Percentiles rank a stretch among this genome's conserved stretches.
Conservation (phyloP, 2,329 filamentous ascomycete genomes). For the Grosmannia huntii region DNA sequence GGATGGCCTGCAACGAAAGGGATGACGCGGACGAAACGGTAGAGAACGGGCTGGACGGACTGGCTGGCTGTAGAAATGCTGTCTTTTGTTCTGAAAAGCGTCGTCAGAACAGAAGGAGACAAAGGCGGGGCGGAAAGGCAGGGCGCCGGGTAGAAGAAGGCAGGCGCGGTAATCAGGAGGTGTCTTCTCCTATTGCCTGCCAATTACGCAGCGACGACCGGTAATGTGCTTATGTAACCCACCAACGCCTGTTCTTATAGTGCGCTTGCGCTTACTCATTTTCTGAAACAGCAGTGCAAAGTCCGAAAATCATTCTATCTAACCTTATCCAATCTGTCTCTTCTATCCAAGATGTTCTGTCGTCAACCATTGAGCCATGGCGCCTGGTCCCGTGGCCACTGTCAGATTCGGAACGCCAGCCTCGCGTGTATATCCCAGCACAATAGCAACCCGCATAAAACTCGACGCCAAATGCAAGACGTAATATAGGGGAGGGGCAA, state of each 20-base stretch:
- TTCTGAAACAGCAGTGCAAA: no score
- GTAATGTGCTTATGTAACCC: not conserved
- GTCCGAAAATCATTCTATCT: not conserved
- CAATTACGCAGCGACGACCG: not conserved
- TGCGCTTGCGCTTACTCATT: no score
- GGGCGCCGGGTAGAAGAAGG: not conserved
- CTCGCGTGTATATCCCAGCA: constrained; percentile 10
- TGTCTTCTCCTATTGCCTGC: not conserved
- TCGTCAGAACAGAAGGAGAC: not conserved
- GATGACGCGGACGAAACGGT: constrained; percentile 17
- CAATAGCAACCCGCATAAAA: constrained; percentile 11
- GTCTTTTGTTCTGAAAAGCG: not conserved
- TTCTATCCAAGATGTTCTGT: no score
- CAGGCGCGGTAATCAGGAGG: not conserved
- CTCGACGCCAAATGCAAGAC: not conserved
- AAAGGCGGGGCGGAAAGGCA: not conserved
- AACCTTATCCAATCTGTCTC: not conserved
- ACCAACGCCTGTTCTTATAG: not conserved
- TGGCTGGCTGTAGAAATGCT: not conserved
- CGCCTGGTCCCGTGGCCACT: no score
- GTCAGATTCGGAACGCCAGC: constrained; percentile 13
- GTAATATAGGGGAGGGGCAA: not conserved
- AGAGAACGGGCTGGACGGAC: constrained; percentile 2
- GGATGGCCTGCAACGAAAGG: constrained; percentile 17
- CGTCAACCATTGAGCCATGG: no score